Conservation (phyloP, 1,284 basidiomycete species). For the Macrocystidia cucumis region DNA sequence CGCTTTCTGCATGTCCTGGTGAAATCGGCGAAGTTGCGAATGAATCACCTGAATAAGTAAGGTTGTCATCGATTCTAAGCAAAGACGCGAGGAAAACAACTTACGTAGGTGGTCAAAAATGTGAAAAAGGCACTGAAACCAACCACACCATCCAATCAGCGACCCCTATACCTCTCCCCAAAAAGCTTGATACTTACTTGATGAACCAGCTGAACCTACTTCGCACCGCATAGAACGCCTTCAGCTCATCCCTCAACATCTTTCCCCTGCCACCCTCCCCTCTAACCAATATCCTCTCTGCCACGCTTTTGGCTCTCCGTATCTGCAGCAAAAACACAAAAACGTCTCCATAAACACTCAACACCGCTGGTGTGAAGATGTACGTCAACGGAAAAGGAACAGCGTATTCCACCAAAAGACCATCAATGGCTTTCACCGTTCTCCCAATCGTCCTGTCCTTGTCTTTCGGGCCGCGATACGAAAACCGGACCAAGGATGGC, state of each 20-base stretch:
- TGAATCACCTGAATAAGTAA: conserved; percentile 69
- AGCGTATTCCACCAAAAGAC: conserved; percentile 65
- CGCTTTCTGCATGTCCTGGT: conserved; percentile 42
- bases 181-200: conserved; percentile 56
- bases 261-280: conserved; percentile 25
- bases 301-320: conserved; percentile 58
- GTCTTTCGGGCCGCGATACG: conserved; percentile 44
- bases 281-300: conserved; percentile 63
- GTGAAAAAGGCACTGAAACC: conserved; percentile 56
- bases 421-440: conserved; percentile 59
- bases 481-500: conserved; percentile 65
- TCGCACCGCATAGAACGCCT: conserved; percentile 66
- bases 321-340: conserved; percentile 78
- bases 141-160: conserved; percentile 8
- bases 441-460: conserved; percentile 31
- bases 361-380: conserved; percentile 55
- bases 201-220: conserved; percentile 77
- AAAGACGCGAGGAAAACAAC: conserved; percentile 13
- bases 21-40: conserved; percentile 50
- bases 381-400: conserved; percentile 80
- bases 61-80: conserved; percentile 7
- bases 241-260: conserved; percentile 37
- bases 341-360: conserved; percentile 60
- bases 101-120: conserved; percentile 68
- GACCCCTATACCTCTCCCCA: neutral